Evolutionary conservation across 352 stramenopile genomes (phyloP).

Genomic region (Thraustotheca clavata): DNA sequence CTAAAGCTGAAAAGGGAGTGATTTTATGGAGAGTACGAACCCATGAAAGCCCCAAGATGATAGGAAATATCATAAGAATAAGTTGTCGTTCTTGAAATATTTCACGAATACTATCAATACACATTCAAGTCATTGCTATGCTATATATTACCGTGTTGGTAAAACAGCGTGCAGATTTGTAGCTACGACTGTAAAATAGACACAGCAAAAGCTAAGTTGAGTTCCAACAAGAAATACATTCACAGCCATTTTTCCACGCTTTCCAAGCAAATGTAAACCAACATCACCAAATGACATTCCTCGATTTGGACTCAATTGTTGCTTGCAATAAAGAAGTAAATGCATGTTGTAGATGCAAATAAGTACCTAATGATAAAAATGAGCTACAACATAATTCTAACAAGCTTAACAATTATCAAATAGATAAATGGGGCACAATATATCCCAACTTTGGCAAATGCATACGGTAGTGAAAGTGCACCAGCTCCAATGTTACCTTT

Average conservation of each 20-base stretch:
- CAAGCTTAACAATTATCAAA: constrained; percentile 35
- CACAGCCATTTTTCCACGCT: constrained; percentile 53
- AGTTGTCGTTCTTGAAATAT: constrained; percentile 64
- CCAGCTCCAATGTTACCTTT: constrained; percentile 74
- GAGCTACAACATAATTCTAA: neutral
- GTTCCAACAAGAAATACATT: constrained; percentile 73
- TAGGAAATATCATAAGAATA: constrained; percentile 63
- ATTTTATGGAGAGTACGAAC: constrained; percentile 61
- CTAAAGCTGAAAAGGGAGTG: constrained; percentile 62
- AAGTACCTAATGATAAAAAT: constrained; percentile 31
- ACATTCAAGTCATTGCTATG: neutral
- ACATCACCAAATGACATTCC: constrained; percentile 69
- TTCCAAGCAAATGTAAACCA: constrained; percentile 47
- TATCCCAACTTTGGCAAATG: constrained; percentile 66
- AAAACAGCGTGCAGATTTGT: constrained; percentile 74
- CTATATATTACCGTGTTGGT: constrained; percentile 49
- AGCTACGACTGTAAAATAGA: constrained; percentile 80
- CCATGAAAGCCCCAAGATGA: constrained; percentile 66
- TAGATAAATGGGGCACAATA: constrained; percentile 53
- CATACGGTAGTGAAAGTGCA: constrained; percentile 67
- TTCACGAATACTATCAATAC: constrained; percentile 32
- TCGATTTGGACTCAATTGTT: constrained; percentile 37
- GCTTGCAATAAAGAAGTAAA: constrained; percentile 59
- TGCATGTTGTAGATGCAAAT: constrained; percentile 82
- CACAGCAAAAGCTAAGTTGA: constrained; percentile 72